These are phyloP conservation scores for Mycena venus DNA, from an alignment of 768 basidiomycete genomes.

Conservation along the genomic window DNA sequence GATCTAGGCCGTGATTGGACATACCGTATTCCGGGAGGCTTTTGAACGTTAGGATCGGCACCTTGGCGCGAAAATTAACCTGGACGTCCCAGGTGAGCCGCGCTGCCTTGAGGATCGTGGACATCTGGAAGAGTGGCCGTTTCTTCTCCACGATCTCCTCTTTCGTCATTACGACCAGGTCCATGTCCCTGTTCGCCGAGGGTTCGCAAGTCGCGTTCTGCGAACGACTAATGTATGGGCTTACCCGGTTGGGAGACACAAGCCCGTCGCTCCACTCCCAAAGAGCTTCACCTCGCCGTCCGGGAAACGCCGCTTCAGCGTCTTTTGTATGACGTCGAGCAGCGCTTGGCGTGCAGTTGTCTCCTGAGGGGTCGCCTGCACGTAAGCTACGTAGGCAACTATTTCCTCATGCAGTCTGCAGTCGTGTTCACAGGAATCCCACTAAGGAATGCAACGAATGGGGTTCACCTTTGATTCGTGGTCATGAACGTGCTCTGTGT, in stretches of 20 bases:
- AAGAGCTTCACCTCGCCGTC: slow-evolving; percentile 66
- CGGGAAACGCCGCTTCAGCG: slow-evolving; percentile 59
- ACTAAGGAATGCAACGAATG: not conserved
- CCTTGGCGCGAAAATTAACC: slow-evolving; percentile 50
- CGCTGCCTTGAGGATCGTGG: slow-evolving; percentile 57
- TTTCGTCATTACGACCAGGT: slow-evolving; percentile 62
- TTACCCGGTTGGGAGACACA: slow-evolving; percentile 61
- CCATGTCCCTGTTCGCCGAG: slow-evolving; percentile 66
- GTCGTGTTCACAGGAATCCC: not conserved
- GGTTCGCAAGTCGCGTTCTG: not conserved
- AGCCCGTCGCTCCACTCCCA: slow-evolving; percentile 69
- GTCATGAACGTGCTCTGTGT: not conserved
- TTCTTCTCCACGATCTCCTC: slow-evolving; percentile 50
- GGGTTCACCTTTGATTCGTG: slow-evolving; percentile 17
- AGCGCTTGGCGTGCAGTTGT: slow-evolving; percentile 58
- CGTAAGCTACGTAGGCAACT: slow-evolving; percentile 65
- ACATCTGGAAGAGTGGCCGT: slow-evolving; percentile 61
- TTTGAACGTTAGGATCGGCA: slow-evolving; percentile 75
- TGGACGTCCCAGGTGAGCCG: slow-evolving; percentile 55
- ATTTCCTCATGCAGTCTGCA: slow-evolving; percentile 76
- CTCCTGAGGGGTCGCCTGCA: slow-evolving; percentile 68
- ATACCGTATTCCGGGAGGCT: slow-evolving; percentile 57
- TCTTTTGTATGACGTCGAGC: slow-evolving; percentile 58
- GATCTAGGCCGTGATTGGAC: not conserved
- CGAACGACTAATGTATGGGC: not conserved